Evolutionary conservation across 768 basidiomycete species (phyloP), one percentile per base, ranked within the genome.

Genomic region (Amanita thiersii): DNA sequence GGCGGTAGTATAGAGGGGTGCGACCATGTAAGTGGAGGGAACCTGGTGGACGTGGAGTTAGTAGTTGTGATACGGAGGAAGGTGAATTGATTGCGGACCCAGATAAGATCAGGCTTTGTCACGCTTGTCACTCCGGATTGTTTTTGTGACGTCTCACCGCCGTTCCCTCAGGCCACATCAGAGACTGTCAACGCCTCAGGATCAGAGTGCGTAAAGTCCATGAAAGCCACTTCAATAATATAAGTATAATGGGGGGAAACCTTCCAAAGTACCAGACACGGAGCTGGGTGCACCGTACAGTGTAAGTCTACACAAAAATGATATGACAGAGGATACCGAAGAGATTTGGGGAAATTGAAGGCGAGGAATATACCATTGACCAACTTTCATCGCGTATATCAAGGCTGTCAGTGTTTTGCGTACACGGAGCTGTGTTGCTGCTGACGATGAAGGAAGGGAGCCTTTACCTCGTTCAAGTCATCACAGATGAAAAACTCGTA

Each of bases 1-100:
- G 32, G 75, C 90, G 7, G 93, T 98, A 5, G 87, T 91, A 60
- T 96, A 98, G 34, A 98, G 65, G 2, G 93, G 93, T n/a, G 92
- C 93, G 11, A 85, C 89, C 92, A 94, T 90, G n/a, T n/a, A 30
- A 35, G 28, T 6, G 7, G n/a, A 18, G 19, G 32, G n/a, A n/a
- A n/a, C n/a, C n/a, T n/a, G n/a, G n/a, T n/a, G n/a, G n/a, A n/a
- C n/a, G n/a, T n/a, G n/a, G n/a, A n/a, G n/a, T n/a, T n/a, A n/a
- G n/a, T n/a, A n/a, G n/a, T n/a, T n/a, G n/a, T n/a, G n/a, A n/a
- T n/a, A n/a, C n/a, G n/a, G n/a, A n/a, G n/a, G n/a, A n/a, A n/a
- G n/a, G n/a, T n/a, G n/a, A n/a, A n/a, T n/a, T n/a, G n/a, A n/a
- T n/a, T n/a, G n/a, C n/a, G n/a, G n/a, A n/a, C n/a, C n/a, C n/a